A percentile compares a stretch with the other conserved stretches of the same genome.
Conservation (phyloP, 306 rosid genomes). For the Begonia loranthoides region DNA sequence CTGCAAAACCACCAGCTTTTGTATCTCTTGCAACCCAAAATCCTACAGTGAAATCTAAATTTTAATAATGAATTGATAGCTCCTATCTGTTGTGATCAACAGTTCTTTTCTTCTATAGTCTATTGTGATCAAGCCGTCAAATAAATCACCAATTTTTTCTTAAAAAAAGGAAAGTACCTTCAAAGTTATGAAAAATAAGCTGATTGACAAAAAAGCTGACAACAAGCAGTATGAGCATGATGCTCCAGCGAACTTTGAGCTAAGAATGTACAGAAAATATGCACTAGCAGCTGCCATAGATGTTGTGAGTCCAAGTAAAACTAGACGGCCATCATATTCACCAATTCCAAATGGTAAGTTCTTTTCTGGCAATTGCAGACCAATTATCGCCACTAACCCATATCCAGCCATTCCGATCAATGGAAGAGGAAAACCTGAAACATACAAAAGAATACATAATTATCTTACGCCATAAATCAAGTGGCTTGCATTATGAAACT, state of each 20-base stretch:
- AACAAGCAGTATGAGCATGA: slow-evolving; percentile 63
- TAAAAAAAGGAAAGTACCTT: slow-evolving; percentile 14
- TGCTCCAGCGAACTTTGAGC: slow-evolving; percentile 42
- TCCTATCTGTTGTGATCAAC: no score
- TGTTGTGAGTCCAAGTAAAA: slow-evolving; percentile 48
- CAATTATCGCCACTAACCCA: neutral
- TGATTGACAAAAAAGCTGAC: slow-evolving; percentile 66
- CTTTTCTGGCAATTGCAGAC: slow-evolving; percentile 40
- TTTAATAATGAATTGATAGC: slow-evolving; percentile 8
- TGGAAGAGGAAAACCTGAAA: no score
- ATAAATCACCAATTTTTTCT: no score
- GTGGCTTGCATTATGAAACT: slow-evolving; percentile 33
- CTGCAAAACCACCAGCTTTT: slow-evolving; percentile 42
- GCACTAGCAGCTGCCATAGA: slow-evolving; percentile 92
- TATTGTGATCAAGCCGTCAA: no score
- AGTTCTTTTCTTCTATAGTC: no score
- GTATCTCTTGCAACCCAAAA: slow-evolving; percentile 42
- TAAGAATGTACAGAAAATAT: slow-evolving; percentile 58
- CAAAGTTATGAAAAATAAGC: slow-evolving; percentile 38
- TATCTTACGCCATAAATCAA: no score
- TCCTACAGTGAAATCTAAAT: slow-evolving; percentile 27
- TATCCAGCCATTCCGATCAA: no score
- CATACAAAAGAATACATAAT: no score
- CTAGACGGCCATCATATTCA: slow-evolving; percentile 33
- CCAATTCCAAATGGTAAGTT: slow-evolving; percentile 41